phyloP scores from a whole-genome alignment of 768 basidiomycete genomes.

The Sistotremastrum suecicum region DNA sequence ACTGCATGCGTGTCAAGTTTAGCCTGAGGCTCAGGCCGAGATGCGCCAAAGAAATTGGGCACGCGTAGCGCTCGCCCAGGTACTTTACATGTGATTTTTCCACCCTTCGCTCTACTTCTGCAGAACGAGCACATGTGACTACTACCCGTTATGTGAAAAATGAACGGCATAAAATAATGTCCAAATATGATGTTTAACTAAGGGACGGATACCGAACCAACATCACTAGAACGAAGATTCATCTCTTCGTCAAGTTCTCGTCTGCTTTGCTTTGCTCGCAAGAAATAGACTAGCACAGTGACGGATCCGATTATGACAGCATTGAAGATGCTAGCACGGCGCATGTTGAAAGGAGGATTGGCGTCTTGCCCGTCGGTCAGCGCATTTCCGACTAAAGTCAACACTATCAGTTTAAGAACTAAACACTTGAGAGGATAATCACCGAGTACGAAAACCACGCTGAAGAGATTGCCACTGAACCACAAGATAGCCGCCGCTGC shows the following conservation, averaged over 20 bases:
- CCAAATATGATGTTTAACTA: too few relatives aligned
- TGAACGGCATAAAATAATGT: too few relatives aligned
- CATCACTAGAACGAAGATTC: not conserved
- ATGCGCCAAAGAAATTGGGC: too few relatives aligned
- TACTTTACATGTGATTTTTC: too few relatives aligned
- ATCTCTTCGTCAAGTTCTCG: constrained; percentile 49
- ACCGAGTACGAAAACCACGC: constrained; percentile 53
- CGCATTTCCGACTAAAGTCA: constrained; percentile 41
- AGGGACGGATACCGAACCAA: too few relatives aligned
- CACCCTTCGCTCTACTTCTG: too few relatives aligned
- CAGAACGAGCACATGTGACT: too few relatives aligned
- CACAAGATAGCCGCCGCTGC: constrained; percentile 65
- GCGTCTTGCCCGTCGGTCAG: constrained; percentile 48
- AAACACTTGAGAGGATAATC: constrained; percentile 10
- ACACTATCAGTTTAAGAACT: not conserved
- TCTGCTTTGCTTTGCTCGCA: constrained; percentile 48
- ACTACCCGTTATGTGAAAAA: too few relatives aligned
- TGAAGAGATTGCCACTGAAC: constrained; percentile 61
- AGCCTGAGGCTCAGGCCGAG: too few relatives aligned
- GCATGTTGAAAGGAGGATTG: constrained; percentile 65
- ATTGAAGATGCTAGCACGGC: constrained; percentile 49
- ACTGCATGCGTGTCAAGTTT: too few relatives aligned
- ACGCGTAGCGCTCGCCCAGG: too few relatives aligned
- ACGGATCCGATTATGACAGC: constrained; percentile 32
- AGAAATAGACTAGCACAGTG: constrained; percentile 29